A percentile compares a stretch with the other conserved stretches of the same genome.
phyloP scores from a whole-genome alignment of 2,329 filamentous ascomycete species.

The Fusarium multiceps region DNA sequence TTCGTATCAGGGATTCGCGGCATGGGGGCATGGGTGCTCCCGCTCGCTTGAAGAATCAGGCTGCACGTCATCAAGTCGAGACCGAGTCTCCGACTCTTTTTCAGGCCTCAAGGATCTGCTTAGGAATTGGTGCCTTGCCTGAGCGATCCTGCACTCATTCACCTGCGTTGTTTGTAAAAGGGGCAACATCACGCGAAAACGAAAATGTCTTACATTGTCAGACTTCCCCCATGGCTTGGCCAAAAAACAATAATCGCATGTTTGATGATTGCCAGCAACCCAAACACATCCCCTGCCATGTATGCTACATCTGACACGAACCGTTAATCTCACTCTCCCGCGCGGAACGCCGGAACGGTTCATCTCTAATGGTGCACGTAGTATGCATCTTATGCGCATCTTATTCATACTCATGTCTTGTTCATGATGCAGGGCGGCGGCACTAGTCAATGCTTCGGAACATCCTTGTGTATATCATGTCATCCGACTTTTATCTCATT shows the following conservation, averaged over 20 bases:
- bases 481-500: constrained; percentile 1
- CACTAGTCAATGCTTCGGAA: constrained; percentile 5
- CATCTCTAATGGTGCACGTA: constrained; percentile 24
- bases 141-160: constrained; percentile 2
- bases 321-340: constrained; percentile 36
- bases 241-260: constrained; percentile 34
- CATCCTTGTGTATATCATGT: constrained; percentile 6
- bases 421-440: constrained; percentile 1
- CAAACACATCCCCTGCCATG: constrained; percentile 19
- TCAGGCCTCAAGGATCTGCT: constrained; percentile 32
- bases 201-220: constrained; percentile 10
- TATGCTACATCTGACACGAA: constrained; percentile 39
- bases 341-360: constrained; percentile 34
- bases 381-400: constrained; percentile 18
- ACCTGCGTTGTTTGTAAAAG: not conserved
- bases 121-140: constrained; percentile 16
- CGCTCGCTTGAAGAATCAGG: constrained; percentile 21
- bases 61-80: constrained; percentile 46
- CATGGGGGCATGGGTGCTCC: constrained; percentile 39
- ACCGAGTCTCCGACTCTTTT: constrained; percentile 1
- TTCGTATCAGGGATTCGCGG: constrained; percentile 28
- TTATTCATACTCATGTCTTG: constrained; percentile 10
- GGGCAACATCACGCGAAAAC: constrained; percentile 14
- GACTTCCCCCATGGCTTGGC: constrained; percentile 2
- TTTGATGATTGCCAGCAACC: constrained; percentile 17